Evolutionary conservation across 495 filamentous ascomycete species (phyloP), one percentile per base, ranked within the genome.

Genomic region (Stereocaulon alpinum): DNA sequence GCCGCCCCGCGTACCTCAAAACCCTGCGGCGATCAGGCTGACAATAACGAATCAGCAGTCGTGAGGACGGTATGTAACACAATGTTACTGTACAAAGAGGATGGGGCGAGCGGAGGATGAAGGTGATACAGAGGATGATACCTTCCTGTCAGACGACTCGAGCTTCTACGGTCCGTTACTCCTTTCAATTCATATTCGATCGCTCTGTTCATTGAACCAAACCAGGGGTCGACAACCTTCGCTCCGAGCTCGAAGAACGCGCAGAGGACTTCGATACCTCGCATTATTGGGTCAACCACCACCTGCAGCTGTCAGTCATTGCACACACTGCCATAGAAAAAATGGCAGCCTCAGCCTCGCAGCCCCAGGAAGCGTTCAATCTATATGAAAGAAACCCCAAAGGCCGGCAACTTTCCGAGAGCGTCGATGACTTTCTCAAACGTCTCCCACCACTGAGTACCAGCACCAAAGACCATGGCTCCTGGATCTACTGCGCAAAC

Each of bases 401-500:
- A 61, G 79, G 70, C 29, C 73, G 74, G 63, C 80, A 84, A 58
- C 69, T 81, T 30, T 69, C 67, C 43, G 89, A 94, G 65, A 74
- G 78, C 15, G 70, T 86, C 41, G 63, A 73, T 11, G 70, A 77
- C 0, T 94, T 94, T 61, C 68, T 91, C 3, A 59, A 69, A 4
- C 84, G 88, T 14, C 73, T 89, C 0, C 82, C 84, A 6, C 88
- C 86, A 1, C 80, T 80, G 4, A 83, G 73, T 6, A 85, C 83
- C 1, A 61, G 66, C 10, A 24, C 59, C 24, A 65, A 64, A 2
- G 58, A 57, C 1, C 59, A 61, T 4, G 74, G 77, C 2, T 77
- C 77, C 1, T 93, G 87, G 85, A 86, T 94, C 42, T 86, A 76
- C 73, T 76, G 84, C 57, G 71, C 69, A 17, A 85, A 86, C 65